phyloP scores from a whole-genome alignment of 805 yeast genomes.

The Hanseniaspora osmophila region DNA sequence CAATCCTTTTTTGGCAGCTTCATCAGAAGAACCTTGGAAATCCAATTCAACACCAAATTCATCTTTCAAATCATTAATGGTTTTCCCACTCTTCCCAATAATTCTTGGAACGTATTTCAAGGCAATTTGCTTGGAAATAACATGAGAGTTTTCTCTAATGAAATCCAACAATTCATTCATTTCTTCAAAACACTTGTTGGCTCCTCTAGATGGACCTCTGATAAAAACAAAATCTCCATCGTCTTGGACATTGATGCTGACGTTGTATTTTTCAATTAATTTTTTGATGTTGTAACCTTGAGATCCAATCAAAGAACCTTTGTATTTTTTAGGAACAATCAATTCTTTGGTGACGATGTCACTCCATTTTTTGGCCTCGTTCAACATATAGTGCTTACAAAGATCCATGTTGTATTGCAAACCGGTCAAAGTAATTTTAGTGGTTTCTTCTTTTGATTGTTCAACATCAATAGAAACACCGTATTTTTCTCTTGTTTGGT shows the following conservation, averaged over 20 bases:
- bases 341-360: constrained; percentile 62
- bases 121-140: constrained; percentile 52
- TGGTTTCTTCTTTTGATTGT: constrained; percentile 25
- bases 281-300: constrained; percentile 70
- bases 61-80: constrained; percentile 66
- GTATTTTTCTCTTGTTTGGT: constrained; percentile 53
- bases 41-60: constrained; percentile 39
- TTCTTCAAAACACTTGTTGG: constrained; percentile 69
- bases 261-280: constrained; percentile 77
- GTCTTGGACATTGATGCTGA: constrained; percentile 63
- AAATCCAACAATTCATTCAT: constrained; percentile 68
- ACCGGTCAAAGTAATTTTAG: constrained; percentile 56
- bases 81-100: constrained; percentile 82
- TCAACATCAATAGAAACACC: constrained; percentile 65
- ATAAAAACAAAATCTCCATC: constrained; percentile 49
- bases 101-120: constrained; percentile 63
- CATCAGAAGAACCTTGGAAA: constrained; percentile 26
- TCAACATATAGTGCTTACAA: constrained; percentile 44
- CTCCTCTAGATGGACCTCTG: constrained; percentile 86
- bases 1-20: constrained; percentile 29
- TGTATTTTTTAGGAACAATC: constrained; percentile 62
- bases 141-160: constrained; percentile 75
- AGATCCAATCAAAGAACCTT: constrained; percentile 71
- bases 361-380: constrained; percentile 59
- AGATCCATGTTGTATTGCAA: constrained; percentile 63